Evolutionary conservation across 192 early-diverging fungal species (phyloP).

Genomic region (Funneliformis mosseae): DNA sequence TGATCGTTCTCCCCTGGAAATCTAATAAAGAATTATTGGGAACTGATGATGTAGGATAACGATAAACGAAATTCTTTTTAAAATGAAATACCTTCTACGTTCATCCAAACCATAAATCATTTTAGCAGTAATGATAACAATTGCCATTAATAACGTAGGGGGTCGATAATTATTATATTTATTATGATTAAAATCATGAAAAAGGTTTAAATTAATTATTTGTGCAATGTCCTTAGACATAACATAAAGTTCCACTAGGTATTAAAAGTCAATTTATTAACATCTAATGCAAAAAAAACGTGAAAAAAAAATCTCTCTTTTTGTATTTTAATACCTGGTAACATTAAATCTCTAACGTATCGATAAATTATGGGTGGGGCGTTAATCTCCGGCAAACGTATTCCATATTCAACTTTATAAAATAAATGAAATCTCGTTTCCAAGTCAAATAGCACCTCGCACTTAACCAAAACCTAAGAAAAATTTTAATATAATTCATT

Average conservation of each 20-base stretch:
- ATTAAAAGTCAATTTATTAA: neutral
- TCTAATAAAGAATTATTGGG: constrained; percentile 1
- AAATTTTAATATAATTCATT: neutral
- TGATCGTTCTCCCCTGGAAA: constrained; percentile 19
- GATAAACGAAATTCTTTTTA: neutral
- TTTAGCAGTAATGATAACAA: constrained; percentile 21
- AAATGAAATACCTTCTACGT: neutral
- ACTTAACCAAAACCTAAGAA: neutral
- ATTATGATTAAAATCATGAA: neutral
- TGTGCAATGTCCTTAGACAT: constrained; percentile 13
- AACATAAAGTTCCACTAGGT: constrained; percentile 21
- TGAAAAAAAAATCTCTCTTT: neutral
- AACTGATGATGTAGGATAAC: neutral
- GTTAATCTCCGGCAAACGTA: constrained; percentile 32
- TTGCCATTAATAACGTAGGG: neutral
- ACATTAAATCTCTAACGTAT: constrained; percentile 25
- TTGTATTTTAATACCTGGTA: constrained; percentile 16
- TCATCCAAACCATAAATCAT: constrained; percentile 30
- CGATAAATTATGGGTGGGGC: constrained; percentile 31
- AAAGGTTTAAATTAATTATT: constrained; percentile 13
- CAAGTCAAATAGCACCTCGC: neutral
- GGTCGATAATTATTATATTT: neutral
- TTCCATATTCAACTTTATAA: constrained; percentile 22
- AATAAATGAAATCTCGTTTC: neutral
- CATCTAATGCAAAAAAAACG: neutral